phyloP scores from a whole-genome alignment of 495 filamentous ascomycete genomes.

The Talaromyces trachyspermus region DNA sequence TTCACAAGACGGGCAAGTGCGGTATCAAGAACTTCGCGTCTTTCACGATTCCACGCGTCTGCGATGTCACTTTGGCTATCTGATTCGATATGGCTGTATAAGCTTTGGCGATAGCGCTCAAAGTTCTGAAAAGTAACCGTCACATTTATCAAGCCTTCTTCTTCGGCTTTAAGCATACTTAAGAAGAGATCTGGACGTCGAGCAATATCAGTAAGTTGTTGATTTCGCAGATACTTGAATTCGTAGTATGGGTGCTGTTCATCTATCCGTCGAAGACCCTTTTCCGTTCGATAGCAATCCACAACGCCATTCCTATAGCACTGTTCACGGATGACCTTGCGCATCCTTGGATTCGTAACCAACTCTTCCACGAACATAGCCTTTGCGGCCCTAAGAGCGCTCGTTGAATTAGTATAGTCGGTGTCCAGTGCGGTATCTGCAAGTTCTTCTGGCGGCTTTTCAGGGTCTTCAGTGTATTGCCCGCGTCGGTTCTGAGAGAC shows the following conservation, averaged over 20 bases:
- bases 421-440: slow-evolving; percentile 68
- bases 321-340: slow-evolving; percentile 71
- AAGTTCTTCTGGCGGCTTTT: slow-evolving; percentile 68
- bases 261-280: slow-evolving; percentile 88
- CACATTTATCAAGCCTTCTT: slow-evolving; percentile 84
- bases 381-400: slow-evolving; percentile 70
- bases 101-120: slow-evolving; percentile 59
- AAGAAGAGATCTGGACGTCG: slow-evolving; percentile 79
- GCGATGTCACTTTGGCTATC: slow-evolving; percentile 93
- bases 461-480: slow-evolving; percentile 75
- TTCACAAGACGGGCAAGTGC: slow-evolving; percentile 76
- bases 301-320: slow-evolving; percentile 78
- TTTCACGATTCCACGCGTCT: slow-evolving; percentile 87
- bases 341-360: slow-evolving; percentile 78
- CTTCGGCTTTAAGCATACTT: slow-evolving; percentile 93
- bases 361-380: slow-evolving; percentile 89
- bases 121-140: slow-evolving; percentile 67
- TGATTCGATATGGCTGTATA: slow-evolving; percentile 77
- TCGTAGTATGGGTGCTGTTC: slow-evolving; percentile 95
- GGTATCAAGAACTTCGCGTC: slow-evolving; percentile 73
- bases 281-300: slow-evolving; percentile 85
- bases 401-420: slow-evolving; percentile 69
- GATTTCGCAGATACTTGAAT: slow-evolving; percentile 91
- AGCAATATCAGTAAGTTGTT: slow-evolving; percentile 72
- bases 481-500: slow-evolving; percentile 68